Conservation (phyloP, 208 protist species). For the Wallacemonas rigidus region DNA sequence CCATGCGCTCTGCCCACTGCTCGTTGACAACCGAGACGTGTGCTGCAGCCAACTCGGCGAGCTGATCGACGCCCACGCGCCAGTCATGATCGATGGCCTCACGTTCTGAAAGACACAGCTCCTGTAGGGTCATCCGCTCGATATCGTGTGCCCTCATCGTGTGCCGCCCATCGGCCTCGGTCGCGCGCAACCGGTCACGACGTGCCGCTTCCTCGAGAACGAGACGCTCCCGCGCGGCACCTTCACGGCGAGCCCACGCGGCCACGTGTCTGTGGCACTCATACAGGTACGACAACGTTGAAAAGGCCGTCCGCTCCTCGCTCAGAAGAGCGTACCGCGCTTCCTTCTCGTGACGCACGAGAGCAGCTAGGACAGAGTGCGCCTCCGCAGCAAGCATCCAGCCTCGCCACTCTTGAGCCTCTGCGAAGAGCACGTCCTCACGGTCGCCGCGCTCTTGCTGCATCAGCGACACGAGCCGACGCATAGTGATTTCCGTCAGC, state of each 20-base stretch:
- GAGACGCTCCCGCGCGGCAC: conserved; percentile 28
- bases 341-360: conserved; percentile 50
- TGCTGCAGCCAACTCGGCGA: neutral
- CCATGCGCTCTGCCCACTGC: conserved; percentile 17
- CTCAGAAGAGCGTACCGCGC: conserved; percentile 35
- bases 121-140: conserved; percentile 9
- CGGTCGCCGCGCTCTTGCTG: conserved; percentile 25
- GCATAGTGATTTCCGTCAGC: conserved; percentile 23
- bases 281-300: neutral
- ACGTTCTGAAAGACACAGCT: conserved; percentile 8
- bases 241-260: conserved; percentile 30
- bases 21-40: conserved; percentile 3
- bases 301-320: conserved; percentile 26
- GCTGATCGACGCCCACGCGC: conserved; percentile 7
- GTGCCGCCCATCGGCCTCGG: conserved; percentile 19
- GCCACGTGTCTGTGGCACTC: conserved; percentile 5
- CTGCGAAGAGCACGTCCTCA: conserved; percentile 19
- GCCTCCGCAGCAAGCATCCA: conserved; percentile 23
- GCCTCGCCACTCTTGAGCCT: conserved; percentile 27
- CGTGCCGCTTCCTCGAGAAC: conserved; percentile 36
- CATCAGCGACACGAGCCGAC: conserved; percentile 30
- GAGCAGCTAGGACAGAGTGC: conserved; percentile 30
- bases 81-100: conserved; percentile 19
- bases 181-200: conserved; percentile 18
- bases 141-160: conserved; percentile 1